phyloP scores from a whole-genome alignment of 2,329 filamentous ascomycete species.

The Aspergillus tamarii region DNA sequence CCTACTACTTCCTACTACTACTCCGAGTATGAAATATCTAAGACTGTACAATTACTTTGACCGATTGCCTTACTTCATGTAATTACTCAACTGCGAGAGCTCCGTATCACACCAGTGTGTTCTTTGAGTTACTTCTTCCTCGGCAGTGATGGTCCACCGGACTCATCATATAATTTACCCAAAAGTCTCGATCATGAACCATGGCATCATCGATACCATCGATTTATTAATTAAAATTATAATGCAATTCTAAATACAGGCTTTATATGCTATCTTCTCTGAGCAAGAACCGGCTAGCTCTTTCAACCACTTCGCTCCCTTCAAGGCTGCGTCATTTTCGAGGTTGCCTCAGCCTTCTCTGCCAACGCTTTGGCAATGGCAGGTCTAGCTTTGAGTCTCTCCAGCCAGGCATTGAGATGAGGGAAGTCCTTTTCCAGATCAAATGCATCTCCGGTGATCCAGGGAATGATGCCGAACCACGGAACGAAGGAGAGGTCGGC shows the following conservation, averaged over 20 bases:
- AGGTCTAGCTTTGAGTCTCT: constrained; percentile 30
- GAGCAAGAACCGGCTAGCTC: neutral
- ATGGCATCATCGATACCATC: too few species aligned
- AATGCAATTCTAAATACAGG: neutral
- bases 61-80: too few species aligned
- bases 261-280: neutral
- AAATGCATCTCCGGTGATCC: constrained; percentile 16
- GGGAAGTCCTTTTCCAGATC: constrained; percentile 36
- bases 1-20: too few species aligned
- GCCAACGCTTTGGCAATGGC: constrained; percentile 29
- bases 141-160: too few species aligned
- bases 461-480: constrained; percentile 33
- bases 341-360: constrained; percentile 16
- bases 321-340: constrained; percentile 20
- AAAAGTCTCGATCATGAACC: too few species aligned
- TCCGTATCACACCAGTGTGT: too few species aligned
- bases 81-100: too few species aligned
- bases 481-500: constrained; percentile 47
- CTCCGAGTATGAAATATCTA: too few species aligned
- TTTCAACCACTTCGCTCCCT: constrained; percentile 19
- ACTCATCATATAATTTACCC: too few species aligned
- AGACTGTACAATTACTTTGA: too few species aligned
- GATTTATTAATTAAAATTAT: too few species aligned
- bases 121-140: too few species aligned
- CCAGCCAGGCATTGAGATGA: constrained; percentile 34